Evolutionary conservation across 495 filamentous ascomycete genomes (phyloP).

Genomic region (Talaromyces adpressus): DNA sequence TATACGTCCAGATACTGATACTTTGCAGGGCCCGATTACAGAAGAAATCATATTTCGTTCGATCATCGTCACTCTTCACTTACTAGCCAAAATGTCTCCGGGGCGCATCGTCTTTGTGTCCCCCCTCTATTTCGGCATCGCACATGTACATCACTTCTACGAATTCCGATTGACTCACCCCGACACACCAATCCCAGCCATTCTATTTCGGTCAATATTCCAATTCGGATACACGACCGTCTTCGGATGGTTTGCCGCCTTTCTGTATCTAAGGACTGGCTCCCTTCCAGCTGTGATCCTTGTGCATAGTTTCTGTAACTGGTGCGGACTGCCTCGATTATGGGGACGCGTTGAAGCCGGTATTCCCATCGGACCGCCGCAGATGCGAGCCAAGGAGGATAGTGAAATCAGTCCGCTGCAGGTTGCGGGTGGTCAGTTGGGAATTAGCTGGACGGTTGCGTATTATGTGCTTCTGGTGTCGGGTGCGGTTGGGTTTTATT

Average conservation of each 20-base stretch:
- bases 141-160: conserved; percentile 93
- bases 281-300: conserved; percentile 64
- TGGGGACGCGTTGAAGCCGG: conserved; percentile 65
- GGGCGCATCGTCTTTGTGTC: conserved; percentile 64
- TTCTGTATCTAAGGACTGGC: conserved; percentile 82
- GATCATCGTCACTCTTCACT: conserved; percentile 70
- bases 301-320: conserved; percentile 88
- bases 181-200: conserved; percentile 48
- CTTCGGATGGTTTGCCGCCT: conserved; percentile 89
- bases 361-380: conserved; percentile 22
- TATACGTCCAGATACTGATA: conserved; percentile 7
- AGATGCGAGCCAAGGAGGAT: conserved; percentile 36
- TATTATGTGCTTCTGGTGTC: conserved; percentile 71
- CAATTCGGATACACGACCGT: conserved; percentile 91
- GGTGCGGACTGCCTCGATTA: conserved; percentile 78
- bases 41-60: conserved; percentile 94
- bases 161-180: conserved; percentile 84
- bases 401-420: conserved; percentile 14
- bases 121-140: conserved; percentile 89
- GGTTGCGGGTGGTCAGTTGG: conserved; percentile 19
- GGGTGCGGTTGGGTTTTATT: conserved; percentile 66
- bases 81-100: conserved; percentile 59
- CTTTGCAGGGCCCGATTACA: conserved; percentile 68
- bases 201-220: conserved; percentile 63
- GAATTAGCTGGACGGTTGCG: conserved; percentile 58